Conservation (phyloP, 495 filamentous ascomycete genomes). For the Annulohypoxylon moriforme region DNA sequence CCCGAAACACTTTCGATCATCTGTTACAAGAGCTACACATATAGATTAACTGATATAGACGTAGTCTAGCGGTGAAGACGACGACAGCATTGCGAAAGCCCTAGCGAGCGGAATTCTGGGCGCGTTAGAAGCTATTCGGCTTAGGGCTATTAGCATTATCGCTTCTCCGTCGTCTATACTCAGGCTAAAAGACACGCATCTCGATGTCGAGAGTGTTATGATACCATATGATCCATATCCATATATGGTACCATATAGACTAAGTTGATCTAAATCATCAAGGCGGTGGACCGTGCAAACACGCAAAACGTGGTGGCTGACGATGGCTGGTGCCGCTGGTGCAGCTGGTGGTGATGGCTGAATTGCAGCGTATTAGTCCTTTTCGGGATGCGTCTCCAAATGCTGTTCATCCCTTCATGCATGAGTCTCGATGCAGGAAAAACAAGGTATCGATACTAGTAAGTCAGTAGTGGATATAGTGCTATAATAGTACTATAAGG, state of each 20-base stretch:
- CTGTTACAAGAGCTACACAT: conserved; percentile 33
- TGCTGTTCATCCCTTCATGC: conserved; percentile 39
- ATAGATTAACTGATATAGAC: conserved; percentile 30
- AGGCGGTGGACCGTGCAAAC: conserved; percentile 25
- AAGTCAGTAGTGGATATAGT: conserved; percentile 14
- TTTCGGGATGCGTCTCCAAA: conserved; percentile 7
- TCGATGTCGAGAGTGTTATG: conserved; percentile 3
- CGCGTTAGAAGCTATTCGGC: conserved; percentile 8
- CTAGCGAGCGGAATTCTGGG: background rate
- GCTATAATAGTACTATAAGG: background rate
- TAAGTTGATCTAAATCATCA: background rate
- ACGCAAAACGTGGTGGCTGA: conserved; percentile 22
- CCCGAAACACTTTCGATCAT: conserved; percentile 35
- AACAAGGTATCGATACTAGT: conserved; percentile 19
- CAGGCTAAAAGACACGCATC: background rate
- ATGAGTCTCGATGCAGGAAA: conserved; percentile 26
- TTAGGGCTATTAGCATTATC: conserved; percentile 5
- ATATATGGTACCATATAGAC: background rate
- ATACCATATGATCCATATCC: conserved; percentile 1
- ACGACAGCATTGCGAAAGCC: conserved; percentile 11
- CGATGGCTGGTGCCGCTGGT: background rate
- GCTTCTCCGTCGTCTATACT: background rate
- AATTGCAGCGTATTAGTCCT: conserved; percentile 23
- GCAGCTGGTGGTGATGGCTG: conserved; percentile 19
- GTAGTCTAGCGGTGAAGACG: conserved; percentile 32